Percentiles rank a stretch among this genome's conserved stretches.
phyloP scores from a whole-genome alignment of 208 protist genomes.

The Crithidia brevicula region DNA sequence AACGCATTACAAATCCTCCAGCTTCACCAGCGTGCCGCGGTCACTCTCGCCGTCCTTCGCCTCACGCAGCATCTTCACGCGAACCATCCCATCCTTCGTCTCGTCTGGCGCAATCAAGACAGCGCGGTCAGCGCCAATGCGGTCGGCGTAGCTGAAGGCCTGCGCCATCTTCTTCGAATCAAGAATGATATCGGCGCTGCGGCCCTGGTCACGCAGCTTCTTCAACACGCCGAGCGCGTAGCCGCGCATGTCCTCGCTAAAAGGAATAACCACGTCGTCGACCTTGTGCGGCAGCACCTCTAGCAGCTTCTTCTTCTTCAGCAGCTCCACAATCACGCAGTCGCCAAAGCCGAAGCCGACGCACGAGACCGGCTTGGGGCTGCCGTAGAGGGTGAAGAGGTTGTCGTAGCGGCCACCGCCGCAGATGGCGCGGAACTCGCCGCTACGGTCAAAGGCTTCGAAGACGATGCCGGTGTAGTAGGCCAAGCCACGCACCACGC shows the following conservation, averaged over 20 bases:
- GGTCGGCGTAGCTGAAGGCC: conserved; percentile 96
- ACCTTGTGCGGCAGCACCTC: conserved; percentile 59
- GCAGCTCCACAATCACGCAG: conserved; percentile 95
- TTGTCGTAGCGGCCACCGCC: conserved; percentile 96
- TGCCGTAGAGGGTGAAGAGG: conserved; percentile 94
- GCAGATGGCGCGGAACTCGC: conserved; percentile 94
- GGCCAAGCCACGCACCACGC: conserved; percentile 94
- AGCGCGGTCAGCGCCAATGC: conserved; percentile 86
- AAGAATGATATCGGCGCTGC: conserved; percentile 91
- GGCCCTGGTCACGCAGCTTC: conserved; percentile 76
- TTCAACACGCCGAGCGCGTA: conserved; percentile 78
- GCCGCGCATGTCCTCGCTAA: conserved; percentile 91
- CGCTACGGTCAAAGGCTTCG: conserved; percentile 93
- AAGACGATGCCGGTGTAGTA: conserved; percentile 98
- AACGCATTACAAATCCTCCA: conserved; percentile 63
- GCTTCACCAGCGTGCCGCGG: conserved; percentile 57
- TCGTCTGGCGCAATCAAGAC: conserved; percentile 95
- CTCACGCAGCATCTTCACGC: conserved; percentile 93
- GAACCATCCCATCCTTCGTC: conserved; percentile 88
- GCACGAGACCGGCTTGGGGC: conserved; percentile 88
- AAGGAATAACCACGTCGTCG: conserved; percentile 93
- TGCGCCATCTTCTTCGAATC: conserved; percentile 92
- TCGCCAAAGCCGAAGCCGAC: conserved; percentile 97
- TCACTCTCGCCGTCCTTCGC: conserved; percentile 58
- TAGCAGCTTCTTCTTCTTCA: conserved; percentile 91